Conservation (phyloP, 331 rosid species). For the Quercus phellos region DNA sequence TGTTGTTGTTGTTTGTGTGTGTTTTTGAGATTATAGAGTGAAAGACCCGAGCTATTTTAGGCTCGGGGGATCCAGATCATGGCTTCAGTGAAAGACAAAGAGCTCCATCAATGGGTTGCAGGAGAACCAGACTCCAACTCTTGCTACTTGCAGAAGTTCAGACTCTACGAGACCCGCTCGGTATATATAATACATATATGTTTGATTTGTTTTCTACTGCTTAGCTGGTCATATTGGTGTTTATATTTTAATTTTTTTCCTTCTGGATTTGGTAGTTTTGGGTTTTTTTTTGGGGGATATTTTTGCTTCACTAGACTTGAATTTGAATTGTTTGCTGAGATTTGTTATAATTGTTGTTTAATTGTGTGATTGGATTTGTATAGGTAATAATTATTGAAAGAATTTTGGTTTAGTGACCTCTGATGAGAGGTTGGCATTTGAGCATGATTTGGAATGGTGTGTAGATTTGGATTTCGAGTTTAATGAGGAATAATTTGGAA, state of each 20-base stretch:
- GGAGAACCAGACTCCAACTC: slow-evolving; percentile 42
- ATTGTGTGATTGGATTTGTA: background rate
- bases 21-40: slow-evolving; percentile 21
- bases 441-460: background rate
- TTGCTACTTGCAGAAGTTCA: slow-evolving; percentile 79
- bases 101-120: slow-evolving; percentile 20
- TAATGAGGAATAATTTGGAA: background rate
- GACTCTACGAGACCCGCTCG: slow-evolving; percentile 92
- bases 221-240: background rate
- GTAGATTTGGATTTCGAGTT: background rate
- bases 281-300: background rate
- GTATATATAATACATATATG: slow-evolving; percentile 31
- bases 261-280: background rate
- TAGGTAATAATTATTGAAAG: background rate
- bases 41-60: slow-evolving; percentile 42
- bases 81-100: slow-evolving; percentile 43
- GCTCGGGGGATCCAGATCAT: slow-evolving; percentile 67
- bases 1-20: background rate
- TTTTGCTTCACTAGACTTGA: background rate
- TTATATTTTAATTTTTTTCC: background rate
- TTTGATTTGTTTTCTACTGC: background rate
- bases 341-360: background rate
- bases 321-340: background rate
- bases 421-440: background rate
- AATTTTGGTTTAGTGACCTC: background rate